Evolutionary conservation across 139 green algal species (phyloP).

Genomic region (Chlamydomonas incerta): DNA sequence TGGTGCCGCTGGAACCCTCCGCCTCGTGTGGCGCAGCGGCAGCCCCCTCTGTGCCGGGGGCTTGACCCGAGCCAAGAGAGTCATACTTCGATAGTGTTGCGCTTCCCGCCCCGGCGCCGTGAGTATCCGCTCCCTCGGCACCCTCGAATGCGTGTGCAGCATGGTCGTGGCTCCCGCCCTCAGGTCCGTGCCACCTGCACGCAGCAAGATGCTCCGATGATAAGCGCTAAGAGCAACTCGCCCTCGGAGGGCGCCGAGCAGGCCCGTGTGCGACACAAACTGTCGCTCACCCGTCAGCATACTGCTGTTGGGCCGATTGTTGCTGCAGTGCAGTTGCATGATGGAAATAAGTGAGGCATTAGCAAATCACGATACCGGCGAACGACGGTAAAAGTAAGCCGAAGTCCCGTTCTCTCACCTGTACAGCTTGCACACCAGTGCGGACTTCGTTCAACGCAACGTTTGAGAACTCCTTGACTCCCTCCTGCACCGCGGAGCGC

Average conservation of each 20-base stretch:
- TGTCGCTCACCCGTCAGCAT: background rate
- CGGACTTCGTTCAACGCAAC: constrained; percentile 45
- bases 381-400: too few species aligned
- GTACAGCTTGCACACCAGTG: constrained; percentile 22
- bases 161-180: background rate
- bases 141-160: too few species aligned
- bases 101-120: too few species aligned
- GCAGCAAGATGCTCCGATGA: background rate
- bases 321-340: background rate
- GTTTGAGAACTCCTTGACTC: constrained; percentile 52
- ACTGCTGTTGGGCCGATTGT: constrained; percentile 6
- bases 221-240: too few species aligned
- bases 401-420: constrained; percentile 5
- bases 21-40: too few species aligned
- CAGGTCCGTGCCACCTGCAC: background rate
- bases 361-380: background rate
- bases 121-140: too few species aligned
- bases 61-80: too few species aligned
- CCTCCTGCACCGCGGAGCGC: constrained; percentile 39
- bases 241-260: too few species aligned
- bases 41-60: too few species aligned
- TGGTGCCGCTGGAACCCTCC: too few species aligned
- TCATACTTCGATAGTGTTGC: too few species aligned
- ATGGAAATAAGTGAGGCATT: background rate
- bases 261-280: too few species aligned